Evolutionary conservation across 805 yeast species (phyloP), one percentile per base, ranked within the genome.

Genomic region (Cephaloascus albidus): DNA sequence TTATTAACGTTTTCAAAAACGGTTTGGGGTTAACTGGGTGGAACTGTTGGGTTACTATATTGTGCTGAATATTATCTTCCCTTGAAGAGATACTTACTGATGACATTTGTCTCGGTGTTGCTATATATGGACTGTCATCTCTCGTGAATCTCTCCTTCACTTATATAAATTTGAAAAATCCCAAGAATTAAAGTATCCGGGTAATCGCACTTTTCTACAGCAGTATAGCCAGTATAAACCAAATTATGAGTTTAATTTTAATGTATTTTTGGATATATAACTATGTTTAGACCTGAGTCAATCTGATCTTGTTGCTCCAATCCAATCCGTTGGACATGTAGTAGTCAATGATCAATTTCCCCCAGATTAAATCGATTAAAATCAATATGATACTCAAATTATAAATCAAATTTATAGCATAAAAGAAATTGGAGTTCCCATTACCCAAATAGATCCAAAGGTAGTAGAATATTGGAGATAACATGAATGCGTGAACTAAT

Each of bases 371-470:
- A 51, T 93, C 97, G 34, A 81, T 70, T 15, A 88, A 51, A 2
- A 85, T 65, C 23, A 85, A 57, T 0, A 79, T 76, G 47, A 87
- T 70, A 3, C 88, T 85, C 6, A 78, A 63, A 0, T 85, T 80
- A 58, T 87, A 82, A 3, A 82, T 85, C 42, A 93, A 69, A 3
- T 93, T 86, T 50, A 93, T 84, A 31, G 97, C 96, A 63, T 90
- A 93, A 64, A 88, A 93, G 65, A 93, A 93, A 60, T 93, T 93
- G 38, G 96, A 81, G 61, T 93, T 93, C 20, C 98, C 99, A 26
- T 93, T 86, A 12, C 96, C 96, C 42, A 86, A 68, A 42, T 81
- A 83, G 48, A 90, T 85, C 99, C 99, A 93, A 43, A 93, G 73
- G 57, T 87, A 87, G 63, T 88, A 88, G 56, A 90, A 93, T 8